Base-by-base conservation (phyloP, 495 filamentous ascomycete genomes). In the Hypoxylon lenormandii region DNA sequence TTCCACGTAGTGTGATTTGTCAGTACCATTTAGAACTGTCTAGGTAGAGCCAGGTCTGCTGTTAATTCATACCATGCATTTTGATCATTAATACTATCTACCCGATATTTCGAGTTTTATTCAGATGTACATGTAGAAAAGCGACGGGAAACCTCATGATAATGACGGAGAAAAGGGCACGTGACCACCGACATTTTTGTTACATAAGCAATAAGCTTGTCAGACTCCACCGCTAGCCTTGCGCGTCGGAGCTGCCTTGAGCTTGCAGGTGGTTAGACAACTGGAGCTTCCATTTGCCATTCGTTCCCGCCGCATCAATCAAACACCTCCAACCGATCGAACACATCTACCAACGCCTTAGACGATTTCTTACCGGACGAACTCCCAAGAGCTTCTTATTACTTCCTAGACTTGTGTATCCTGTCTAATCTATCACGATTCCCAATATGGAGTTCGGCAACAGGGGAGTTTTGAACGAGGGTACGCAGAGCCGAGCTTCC, bases 381-480 rank as follows among this genome's bases (percentile, higher is more conserved):
- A 15, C 26, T 16, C 22, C 56, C 42, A 6, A 45, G 5, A 45
- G 7, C n/a, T 2, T 45, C 4, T 21, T 5, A 16, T 45, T 18
- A 5, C 13, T 18, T 19, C 21, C 16, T 21, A 19, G 5, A 45
- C 5, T 8, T 21, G 3, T 19, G 16, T 4, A 10, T 19, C 21
- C 5, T 30, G 47, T 10, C 36, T 1, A 23, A 18, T 18, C 26
- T 11, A 60, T 43, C 36, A 62, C 38, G 18, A 56, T 47, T 55
- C 23, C 28, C 60, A 81, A 60, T 45, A 87, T 87, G 85, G 84
- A 86, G 74, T 87, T 86, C 75, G 87, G 89, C 62, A 84, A 80
- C 46, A 86, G 88, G 70, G 90, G 91, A 66, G 84, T 85, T 80
- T 80, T 93, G 59, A 90, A 85, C 66, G 89, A 92, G 86, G 91